Base-by-base conservation (phyloP, 208 protist genomes). In the Leishmania martiniquensis region DNA sequence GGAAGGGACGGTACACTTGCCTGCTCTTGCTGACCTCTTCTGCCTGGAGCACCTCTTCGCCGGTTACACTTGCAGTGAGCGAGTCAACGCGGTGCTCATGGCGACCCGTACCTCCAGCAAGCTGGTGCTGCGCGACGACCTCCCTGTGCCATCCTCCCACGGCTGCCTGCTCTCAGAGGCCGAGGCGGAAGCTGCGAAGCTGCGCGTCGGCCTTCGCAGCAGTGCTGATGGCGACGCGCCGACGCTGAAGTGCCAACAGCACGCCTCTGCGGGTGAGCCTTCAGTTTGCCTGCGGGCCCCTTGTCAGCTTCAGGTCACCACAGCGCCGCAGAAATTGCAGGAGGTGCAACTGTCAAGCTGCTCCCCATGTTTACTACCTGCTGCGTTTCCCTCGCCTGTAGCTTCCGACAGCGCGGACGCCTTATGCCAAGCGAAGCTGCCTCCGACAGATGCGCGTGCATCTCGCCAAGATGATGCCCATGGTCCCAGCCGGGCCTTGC, bases 181-280 rank as follows among this genome's bases (percentile, higher is more conserved):
- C 51, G 74, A 78, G 69, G 42, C 74, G 5, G 79, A 83, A 55
- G 79, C 59, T 12, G 57, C 74, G n/a, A 22, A 74, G 45, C 69
- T 78, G 75, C 79, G 79, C 15, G 59, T 83, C n/a, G 69, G 79
- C 22, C 67, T 75, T 29, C 73, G 79, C 79, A 83, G 79, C 47
- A 66, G 71, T 67, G 73, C 66, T 15, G 73, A 75, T 25, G 73
- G 68, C 34, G 55, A 47, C 39, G 15, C 60, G 22, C 42, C 60
- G 37, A 29, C 44, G 57, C 74, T 83, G 47, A 60, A 79, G 68
- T 42, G 66, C 15, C 29, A 12, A 39, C 67, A 54, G 39, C 29
- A 47, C 67, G 29, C 42, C 22, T 32, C 54, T 6, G 74, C 74
- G 45, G n/a, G 39, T 52, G 68, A 76, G 22, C 57, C 55, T 29